Conservation (phyloP, 2,329 filamentous ascomycete genomes). For the Leptoxyphium fumago region DNA sequence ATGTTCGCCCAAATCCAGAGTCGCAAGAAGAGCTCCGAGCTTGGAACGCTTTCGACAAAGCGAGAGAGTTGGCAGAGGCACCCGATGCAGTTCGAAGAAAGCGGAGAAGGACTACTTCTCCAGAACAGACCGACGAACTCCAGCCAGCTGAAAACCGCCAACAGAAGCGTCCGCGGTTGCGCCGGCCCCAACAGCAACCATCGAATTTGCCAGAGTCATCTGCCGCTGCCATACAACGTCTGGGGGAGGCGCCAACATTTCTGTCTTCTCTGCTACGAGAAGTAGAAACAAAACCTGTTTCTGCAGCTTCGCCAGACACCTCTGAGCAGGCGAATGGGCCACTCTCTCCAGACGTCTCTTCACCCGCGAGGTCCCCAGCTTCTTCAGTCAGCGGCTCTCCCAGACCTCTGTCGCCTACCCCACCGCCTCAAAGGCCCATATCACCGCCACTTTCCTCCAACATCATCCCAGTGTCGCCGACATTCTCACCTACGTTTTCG, state of each 20-base stretch:
- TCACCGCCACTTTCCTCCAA: constrained; percentile 56
- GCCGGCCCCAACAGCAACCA: constrained; percentile 31
- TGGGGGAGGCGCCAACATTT: constrained; percentile 54
- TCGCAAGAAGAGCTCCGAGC: constrained; percentile 67
- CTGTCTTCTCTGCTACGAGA: constrained; percentile 77
- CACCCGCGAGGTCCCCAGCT: constrained; percentile 52
- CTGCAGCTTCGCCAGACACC: constrained; percentile 19
- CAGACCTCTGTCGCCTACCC: constrained; percentile 51
- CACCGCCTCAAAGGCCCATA: constrained; percentile 51
- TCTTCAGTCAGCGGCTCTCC: constrained; percentile 53
- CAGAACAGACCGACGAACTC: constrained; percentile 46
- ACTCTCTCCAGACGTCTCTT: constrained; percentile 35
- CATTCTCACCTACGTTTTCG: constrained; percentile 34
- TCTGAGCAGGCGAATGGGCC: constrained; percentile 20
- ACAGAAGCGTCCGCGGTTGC: constrained; percentile 62
- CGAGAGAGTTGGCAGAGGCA: constrained; percentile 50
- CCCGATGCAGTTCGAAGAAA: constrained; percentile 37
- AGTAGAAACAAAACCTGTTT: constrained; percentile 48
- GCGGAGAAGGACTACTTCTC: constrained; percentile 64
- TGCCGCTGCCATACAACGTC: constrained; percentile 15
- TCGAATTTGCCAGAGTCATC: constrained; percentile 25
- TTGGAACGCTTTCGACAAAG: constrained; percentile 84
- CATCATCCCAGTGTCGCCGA: constrained; percentile 60
- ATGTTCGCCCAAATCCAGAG: constrained; percentile 44
- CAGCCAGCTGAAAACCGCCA: constrained; percentile 55